These are phyloP conservation scores for Phylloporus sp. DNA, from an alignment of 768 basidiomycete species.

Conservation along the genomic window DNA sequence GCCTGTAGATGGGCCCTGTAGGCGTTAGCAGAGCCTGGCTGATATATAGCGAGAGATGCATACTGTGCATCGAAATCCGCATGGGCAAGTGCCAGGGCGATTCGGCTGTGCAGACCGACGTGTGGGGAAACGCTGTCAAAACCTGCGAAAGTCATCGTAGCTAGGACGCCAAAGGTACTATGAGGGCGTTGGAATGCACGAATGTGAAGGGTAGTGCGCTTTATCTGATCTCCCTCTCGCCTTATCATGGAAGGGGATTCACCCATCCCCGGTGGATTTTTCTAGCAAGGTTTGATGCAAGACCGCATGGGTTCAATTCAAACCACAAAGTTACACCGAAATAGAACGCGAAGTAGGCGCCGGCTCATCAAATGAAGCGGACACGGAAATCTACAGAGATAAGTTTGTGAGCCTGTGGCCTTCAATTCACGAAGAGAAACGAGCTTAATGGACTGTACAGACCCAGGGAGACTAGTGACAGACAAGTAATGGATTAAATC, in stretches of 20 bases:
- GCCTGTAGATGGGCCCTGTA: neutral
- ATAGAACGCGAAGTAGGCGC: neutral
- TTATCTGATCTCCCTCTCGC: neutral
- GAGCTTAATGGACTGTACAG: no score
- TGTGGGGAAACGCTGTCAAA: neutral
- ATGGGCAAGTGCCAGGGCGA: neutral
- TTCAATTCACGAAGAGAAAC: no score
- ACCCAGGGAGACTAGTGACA: no score
- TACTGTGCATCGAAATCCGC: neutral
- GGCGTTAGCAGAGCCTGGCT: neutral
- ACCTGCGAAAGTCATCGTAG: neutral
- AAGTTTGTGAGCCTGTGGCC: neutral
- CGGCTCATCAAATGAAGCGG: neutral
- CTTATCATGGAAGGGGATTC: neutral
- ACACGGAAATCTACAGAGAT: neutral
- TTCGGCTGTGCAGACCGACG: neutral
- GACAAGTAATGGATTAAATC: no score
- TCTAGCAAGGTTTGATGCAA: neutral
- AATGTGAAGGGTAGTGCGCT: neutral
- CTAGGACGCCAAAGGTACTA: neutral
- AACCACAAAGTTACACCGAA: neutral
- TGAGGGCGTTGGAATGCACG: neutral
- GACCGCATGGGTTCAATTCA: neutral
- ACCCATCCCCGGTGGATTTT: neutral
- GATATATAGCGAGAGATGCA: neutral